Conservation (phyloP, 2,329 filamentous ascomycete species). For the Fusarium pilosicola region DNA sequence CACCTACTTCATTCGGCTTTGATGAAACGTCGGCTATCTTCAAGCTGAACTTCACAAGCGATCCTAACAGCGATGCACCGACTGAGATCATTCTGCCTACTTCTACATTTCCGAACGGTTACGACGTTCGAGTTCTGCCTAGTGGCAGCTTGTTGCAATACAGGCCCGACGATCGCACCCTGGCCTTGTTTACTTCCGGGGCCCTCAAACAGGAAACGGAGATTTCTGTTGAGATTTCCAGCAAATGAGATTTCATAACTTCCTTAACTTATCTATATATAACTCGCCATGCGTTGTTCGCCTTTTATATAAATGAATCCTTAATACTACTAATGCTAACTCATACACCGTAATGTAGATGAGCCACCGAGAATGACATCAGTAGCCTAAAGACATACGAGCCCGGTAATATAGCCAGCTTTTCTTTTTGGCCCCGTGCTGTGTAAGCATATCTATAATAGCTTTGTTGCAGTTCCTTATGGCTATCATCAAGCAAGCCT, state of each 20-base stretch:
- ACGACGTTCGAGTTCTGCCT: accelerated
- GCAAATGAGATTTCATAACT: background rate
- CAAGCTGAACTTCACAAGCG: background rate
- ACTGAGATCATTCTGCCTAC: accelerated
- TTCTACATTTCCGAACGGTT: accelerated
- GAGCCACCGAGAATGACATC: accelerated
- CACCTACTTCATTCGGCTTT: accelerated
- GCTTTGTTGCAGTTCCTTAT: accelerated
- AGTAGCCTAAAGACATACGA: background rate
- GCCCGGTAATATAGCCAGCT: background rate
- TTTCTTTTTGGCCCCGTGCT: background rate
- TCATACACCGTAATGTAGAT: accelerated
- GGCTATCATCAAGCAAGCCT: background rate
- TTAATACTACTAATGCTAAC: background rate
- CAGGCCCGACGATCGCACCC: background rate
- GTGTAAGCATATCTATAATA: background rate
- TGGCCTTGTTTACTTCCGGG: background rate
- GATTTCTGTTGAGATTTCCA: background rate
- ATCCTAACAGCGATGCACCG: accelerated
- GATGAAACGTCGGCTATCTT: accelerated
- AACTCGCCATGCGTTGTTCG: accelerated
- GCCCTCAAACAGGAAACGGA: background rate
- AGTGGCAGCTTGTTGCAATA: background rate
- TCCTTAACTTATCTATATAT: accelerated
- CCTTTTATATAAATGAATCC: accelerated